A percentile compares a stretch with the other conserved stretches of the same genome.
These are phyloP conservation scores for Tremellales sp. DNA, from an alignment of 1,284 basidiomycete genomes.

Conservation along the genomic window DNA sequence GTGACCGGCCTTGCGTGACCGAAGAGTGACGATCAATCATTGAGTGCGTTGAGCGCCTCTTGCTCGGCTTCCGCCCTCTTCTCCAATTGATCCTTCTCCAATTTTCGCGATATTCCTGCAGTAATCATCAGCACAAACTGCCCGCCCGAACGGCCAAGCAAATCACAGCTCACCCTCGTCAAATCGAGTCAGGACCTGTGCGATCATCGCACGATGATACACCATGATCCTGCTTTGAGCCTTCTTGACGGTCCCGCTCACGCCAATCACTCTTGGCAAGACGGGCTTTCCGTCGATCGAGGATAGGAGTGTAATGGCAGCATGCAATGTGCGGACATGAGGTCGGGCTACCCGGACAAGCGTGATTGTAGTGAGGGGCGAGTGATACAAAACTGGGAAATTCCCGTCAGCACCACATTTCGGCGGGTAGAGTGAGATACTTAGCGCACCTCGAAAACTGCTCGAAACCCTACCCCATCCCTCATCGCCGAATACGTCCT, in stretches of 20 bases:
- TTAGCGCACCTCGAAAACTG: conserved; percentile 35
- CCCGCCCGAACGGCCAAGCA: too few species aligned
- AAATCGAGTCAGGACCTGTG: conserved; percentile 17
- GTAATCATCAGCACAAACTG: too few species aligned
- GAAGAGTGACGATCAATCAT: not conserved
- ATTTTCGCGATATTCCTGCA: too few species aligned
- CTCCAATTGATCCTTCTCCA: not conserved
- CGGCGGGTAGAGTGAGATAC: not conserved
- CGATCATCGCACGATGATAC: conserved; percentile 37
- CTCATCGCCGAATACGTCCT: conserved; percentile 44
- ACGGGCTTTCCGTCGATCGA: conserved; percentile 15
- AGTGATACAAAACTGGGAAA: conserved; percentile 46
- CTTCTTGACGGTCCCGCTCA: conserved; percentile 45
- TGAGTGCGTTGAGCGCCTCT: not conserved
- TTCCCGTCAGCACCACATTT: not conserved
- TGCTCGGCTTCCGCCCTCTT: not conserved
- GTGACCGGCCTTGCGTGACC: not conserved
- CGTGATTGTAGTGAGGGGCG: conserved; percentile 39
- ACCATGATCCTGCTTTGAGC: conserved; percentile 37
- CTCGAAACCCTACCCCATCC: conserved; percentile 43
- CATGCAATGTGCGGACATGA: conserved; percentile 37
- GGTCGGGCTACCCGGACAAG: conserved; percentile 40
- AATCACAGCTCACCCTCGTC: conserved; percentile 5
- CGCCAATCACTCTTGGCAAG: conserved; percentile 37
- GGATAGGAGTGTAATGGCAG: conserved; percentile 26